Evolutionary conservation across 78 protist species (phyloP), one percentile per base, ranked within the genome.

Genomic region (Mantamonas sphyraenae): DNA sequence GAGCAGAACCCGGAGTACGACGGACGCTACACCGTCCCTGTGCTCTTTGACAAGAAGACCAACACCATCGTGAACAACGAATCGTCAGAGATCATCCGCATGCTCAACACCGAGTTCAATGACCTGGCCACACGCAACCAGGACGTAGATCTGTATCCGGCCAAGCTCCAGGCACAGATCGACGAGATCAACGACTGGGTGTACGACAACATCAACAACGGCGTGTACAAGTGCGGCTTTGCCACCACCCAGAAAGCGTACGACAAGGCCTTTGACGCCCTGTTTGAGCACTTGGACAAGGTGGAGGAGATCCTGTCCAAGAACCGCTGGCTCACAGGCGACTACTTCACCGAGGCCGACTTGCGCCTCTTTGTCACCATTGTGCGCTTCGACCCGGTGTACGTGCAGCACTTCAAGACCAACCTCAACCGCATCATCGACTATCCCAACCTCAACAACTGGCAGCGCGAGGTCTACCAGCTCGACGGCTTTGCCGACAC

Each of bases 221-320:
- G 97, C 20, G 97, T 92, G 2, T 92, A 92, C 83, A 19, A 56
- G 22, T 30, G 81, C 50, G 96, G 96, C 28, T 87, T 80, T 50
- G 94, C 93, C 19, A 9, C 17, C 4, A 39, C 76, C 2, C 93
- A 89, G 74, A 68, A 76, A 35, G 71, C 83, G 17, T 71, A 91
- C 74, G 77, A 57, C 3, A 39, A 22, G 19, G 90, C 90, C 24
- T 31, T 71, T 28, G 24, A 63, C 9, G 82, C 35, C 24, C 62
- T 92, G 30, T 90, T 85, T 57, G 42, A 30, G 33, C 1, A 81
- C 26, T 74, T 92, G 9, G 93, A 90, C 38, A 7, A 57, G 45
- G 56, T 82, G 2, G 97, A 92, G 64, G 85, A 63, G 17, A 61
- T 28, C 33, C 79, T 92, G 10, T 0, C 63, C 28, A 58, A n/a